Conservation (phyloP, 345 rosid genomes). For the Anacardium occidentale region DNA sequence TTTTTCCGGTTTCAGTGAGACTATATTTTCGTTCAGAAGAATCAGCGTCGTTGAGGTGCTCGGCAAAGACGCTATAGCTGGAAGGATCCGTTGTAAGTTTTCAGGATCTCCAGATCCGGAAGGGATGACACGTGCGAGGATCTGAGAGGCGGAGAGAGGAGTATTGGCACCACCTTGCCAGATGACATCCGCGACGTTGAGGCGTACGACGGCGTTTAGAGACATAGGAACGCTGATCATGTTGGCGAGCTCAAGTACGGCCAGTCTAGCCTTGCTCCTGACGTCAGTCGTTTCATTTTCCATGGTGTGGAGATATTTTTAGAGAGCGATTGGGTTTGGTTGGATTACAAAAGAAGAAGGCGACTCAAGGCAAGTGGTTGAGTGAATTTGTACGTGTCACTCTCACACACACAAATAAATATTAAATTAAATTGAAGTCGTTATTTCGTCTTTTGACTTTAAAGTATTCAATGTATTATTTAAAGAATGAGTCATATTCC, state of each 20-base stretch:
- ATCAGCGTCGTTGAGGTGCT: constrained; percentile 36
- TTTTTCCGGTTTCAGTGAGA: constrained; percentile 72
- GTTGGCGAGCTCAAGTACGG: constrained; percentile 76
- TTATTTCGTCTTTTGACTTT: too few relatives aligned
- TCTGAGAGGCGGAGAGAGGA: constrained; percentile 75
- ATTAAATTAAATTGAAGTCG: too few relatives aligned
- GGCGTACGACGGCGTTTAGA: constrained; percentile 67
- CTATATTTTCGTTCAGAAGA: constrained; percentile 49
- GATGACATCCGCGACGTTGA: constrained; percentile 75
- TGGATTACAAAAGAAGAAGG: too few relatives aligned
- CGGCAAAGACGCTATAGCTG: constrained; percentile 71
- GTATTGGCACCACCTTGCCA: constrained; percentile 76
- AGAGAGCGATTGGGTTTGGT: too few relatives aligned
- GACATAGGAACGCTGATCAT: constrained; percentile 96
- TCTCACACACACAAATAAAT: too few relatives aligned
- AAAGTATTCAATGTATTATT: too few relatives aligned
- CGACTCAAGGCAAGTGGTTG: too few relatives aligned
- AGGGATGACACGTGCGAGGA: constrained; percentile 48
- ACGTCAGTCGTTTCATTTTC: constrained; percentile 48
- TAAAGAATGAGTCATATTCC: too few relatives aligned
- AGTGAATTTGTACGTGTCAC: too few relatives aligned
- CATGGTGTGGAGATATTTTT: constrained; percentile 22
- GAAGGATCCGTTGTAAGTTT: constrained; percentile 82
- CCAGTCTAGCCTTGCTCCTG: constrained; percentile 58
- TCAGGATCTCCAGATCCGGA: constrained; percentile 50